Conservation (phyloP, 2,329 filamentous ascomycete species). For the Colletotrichum sp. region DNA sequence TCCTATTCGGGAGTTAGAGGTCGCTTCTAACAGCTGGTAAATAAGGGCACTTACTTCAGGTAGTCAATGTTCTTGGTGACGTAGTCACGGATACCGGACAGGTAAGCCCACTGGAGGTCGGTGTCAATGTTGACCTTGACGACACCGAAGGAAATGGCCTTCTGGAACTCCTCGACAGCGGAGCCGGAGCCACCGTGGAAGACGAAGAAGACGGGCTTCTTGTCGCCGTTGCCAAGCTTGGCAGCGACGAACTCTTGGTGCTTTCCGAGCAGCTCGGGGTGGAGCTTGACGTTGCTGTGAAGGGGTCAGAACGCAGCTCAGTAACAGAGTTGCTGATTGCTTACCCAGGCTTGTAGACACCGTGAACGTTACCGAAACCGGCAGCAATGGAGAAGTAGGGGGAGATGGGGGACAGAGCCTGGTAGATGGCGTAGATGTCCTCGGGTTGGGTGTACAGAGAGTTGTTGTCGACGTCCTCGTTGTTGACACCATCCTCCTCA, state of each 20-base stretch:
- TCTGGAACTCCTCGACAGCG: conserved; percentile 85
- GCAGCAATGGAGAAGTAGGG: conserved; percentile 98
- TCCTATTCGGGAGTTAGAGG: conserved; percentile 41
- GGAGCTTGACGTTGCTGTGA: conserved; percentile 81
- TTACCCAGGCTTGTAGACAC: conserved; percentile 91
- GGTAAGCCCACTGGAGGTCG: conserved; percentile 95
- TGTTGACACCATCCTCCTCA: conserved; percentile 98
- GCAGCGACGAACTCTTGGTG: conserved; percentile 92
- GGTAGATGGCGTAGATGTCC: conserved; percentile 92
- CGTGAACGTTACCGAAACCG: conserved; percentile 98
- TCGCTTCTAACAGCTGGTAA: background rate
- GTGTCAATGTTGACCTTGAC: conserved; percentile 99
- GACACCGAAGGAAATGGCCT: conserved; percentile 91
- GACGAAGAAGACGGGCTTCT: conserved; percentile 98
- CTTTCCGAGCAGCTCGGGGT: conserved; percentile 94
- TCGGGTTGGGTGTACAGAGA: conserved; percentile 97
- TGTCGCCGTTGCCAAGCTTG: conserved; percentile 70
- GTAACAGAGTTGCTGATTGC: background rate
- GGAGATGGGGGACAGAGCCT: conserved; percentile 82
- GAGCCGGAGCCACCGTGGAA: conserved; percentile 98
- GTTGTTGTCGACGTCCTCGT: conserved; percentile 96
- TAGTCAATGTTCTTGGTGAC: conserved; percentile 95
- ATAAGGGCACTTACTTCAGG: conserved; percentile 45
- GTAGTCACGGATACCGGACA: conserved; percentile 92
- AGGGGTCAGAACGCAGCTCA: background rate